These are phyloP conservation scores for Trypanosomatidae sp. DNA, from an alignment of 208 protist genomes.

Conservation along the genomic window DNA sequence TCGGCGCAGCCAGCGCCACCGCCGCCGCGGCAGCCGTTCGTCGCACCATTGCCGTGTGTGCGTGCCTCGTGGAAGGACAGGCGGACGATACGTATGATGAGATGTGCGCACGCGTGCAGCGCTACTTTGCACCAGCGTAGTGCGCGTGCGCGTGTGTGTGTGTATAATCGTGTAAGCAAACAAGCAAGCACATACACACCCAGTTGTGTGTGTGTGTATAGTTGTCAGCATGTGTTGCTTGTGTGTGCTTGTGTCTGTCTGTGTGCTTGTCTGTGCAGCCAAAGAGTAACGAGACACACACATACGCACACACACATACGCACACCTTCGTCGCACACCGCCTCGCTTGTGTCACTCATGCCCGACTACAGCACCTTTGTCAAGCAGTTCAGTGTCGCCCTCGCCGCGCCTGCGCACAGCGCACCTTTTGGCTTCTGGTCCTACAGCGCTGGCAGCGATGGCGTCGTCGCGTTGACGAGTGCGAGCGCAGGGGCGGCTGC, in stretches of 20 bases:
- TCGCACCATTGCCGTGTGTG: constrained; percentile 53
- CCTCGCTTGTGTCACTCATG: too few relatives aligned
- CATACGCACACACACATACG: too few relatives aligned
- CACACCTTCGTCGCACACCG: too few relatives aligned
- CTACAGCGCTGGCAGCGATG: constrained; percentile 2
- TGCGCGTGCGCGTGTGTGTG: too few relatives aligned
- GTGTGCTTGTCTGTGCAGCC: too few relatives aligned
- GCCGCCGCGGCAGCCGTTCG: constrained; percentile 27
- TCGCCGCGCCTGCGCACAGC: constrained; percentile 23
- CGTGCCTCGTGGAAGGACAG: constrained; percentile 65
- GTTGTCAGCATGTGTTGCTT: too few relatives aligned
- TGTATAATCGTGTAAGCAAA: too few relatives aligned
- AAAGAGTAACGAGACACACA: too few relatives aligned
- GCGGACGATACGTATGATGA: constrained; percentile 44
- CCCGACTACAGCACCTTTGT: constrained; percentile 65
- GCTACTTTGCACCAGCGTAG: constrained; percentile 19
- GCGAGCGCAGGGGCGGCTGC: constrained; percentile 1
- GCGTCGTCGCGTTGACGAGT: not conserved
- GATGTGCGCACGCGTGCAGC: constrained; percentile 52
- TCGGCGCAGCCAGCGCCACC: constrained; percentile 7
- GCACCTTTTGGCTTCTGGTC: not conserved
- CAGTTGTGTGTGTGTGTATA: too few relatives aligned
- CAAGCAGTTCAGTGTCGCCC: constrained; percentile 62
- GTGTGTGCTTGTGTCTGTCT: too few relatives aligned
- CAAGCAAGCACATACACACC: too few relatives aligned